A percentile compares a stretch with the other conserved stretches of the same genome.
These are phyloP conservation scores for Colletotrichum costaricense DNA, from an alignment of 2,329 filamentous ascomycete genomes.

Conservation along the genomic window DNA sequence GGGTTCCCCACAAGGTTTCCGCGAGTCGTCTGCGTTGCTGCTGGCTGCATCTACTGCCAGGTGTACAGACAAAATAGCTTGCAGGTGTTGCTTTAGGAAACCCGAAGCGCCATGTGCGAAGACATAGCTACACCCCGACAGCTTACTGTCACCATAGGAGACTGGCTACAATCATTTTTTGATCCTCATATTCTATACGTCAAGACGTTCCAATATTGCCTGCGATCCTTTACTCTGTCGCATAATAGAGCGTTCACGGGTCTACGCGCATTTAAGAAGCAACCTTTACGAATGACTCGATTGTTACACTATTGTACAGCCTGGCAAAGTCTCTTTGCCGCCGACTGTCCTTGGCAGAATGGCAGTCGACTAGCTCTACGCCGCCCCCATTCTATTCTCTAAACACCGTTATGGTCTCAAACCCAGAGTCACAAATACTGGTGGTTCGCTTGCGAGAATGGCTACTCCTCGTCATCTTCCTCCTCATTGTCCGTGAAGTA, in stretches of 20 bases:
- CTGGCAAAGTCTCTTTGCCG: conserved; percentile 1
- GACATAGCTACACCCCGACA: not conserved
- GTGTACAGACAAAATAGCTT: not conserved
- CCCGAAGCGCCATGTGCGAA: conserved; percentile 14
- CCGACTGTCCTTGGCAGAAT: not conserved
- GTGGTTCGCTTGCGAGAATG: not conserved
- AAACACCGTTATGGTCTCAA: conserved; percentile 10
- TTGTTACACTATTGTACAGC: conserved; percentile 26
- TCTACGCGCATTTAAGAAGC: not conserved
- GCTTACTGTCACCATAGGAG: not conserved
- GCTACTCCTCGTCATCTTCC: conserved; percentile 51
- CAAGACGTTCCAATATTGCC: not conserved
- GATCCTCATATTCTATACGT: not conserved
- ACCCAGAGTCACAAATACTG: not conserved
- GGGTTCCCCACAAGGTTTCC: conserved; percentile 16
- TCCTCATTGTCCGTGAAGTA: conserved; percentile 78
- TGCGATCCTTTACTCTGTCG: not conserved
- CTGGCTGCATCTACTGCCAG: not conserved
- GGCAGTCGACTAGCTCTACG: not conserved
- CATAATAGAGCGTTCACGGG: not conserved
- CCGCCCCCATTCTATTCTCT: conserved; percentile 27
- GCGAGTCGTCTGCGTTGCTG: not conserved
- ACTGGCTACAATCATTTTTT: not conserved
- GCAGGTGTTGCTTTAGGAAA: not conserved
- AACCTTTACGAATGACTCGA: conserved; percentile 4